phyloP scores from a whole-genome alignment of 2,329 filamentous ascomycete species.

The Exserohilum turcica region DNA sequence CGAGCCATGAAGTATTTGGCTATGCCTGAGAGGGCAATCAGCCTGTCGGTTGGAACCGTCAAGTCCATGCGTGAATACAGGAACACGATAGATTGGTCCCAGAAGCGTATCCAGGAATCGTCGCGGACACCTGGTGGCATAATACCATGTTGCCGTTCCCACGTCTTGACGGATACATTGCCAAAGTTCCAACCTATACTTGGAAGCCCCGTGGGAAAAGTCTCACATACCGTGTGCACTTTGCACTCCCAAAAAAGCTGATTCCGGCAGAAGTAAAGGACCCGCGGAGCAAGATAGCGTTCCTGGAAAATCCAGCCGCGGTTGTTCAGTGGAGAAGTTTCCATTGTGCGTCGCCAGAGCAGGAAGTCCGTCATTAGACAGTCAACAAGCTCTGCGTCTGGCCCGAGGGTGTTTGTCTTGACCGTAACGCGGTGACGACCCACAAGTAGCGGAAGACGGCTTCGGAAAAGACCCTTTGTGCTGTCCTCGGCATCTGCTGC shows the following conservation, averaged over 20 bases:
- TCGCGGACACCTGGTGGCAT: not conserved
- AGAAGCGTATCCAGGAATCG: not conserved
- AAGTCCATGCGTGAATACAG: slow-evolving; percentile 1
- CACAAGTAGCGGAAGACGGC: not conserved
- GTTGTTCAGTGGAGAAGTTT: not conserved
- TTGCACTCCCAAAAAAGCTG: slow-evolving; percentile 30
- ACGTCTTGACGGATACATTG: not conserved
- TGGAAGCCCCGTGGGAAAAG: slow-evolving; percentile 5
- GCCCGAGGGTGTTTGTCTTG: not conserved
- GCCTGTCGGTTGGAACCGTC: slow-evolving; percentile 11
- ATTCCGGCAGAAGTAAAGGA: slow-evolving; percentile 18
- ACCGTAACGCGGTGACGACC: not conserved
- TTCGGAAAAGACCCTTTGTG: slow-evolving; percentile 10
- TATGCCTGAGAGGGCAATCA: slow-evolving; percentile 17
- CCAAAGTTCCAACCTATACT: not conserved
- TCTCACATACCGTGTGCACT: slow-evolving; percentile 8
- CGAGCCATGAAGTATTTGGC: slow-evolving; percentile 9
- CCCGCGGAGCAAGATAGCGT: slow-evolving; percentile 20
- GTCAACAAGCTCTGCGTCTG: not conserved
- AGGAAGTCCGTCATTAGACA: not conserved
- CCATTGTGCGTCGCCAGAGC: not conserved
- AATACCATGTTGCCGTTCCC: not conserved
- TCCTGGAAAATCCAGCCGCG: slow-evolving; percentile 23
- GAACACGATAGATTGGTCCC: not conserved
- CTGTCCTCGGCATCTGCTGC: slow-evolving; percentile 9